Conservation (phyloP, 768 basidiomycete genomes). For the Tulasnella sp. region DNA sequence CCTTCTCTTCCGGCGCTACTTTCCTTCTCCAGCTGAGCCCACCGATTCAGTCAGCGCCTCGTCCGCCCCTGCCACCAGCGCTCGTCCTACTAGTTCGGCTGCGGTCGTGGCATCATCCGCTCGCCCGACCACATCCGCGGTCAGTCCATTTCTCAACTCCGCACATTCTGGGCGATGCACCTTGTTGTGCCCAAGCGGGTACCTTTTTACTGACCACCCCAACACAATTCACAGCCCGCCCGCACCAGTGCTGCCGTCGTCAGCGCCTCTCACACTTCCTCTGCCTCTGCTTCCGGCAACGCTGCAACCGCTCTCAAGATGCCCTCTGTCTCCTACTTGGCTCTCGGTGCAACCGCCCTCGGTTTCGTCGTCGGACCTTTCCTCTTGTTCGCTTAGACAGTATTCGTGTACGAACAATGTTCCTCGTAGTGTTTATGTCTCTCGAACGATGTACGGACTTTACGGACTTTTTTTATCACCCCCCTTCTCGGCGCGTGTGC, state of each 20-base stretch:
- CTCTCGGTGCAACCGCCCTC: not conserved
- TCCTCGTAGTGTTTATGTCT: not conserved
- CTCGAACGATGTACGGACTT: not conserved
- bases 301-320: not conserved
- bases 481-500: not conserved
- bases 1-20: too few species aligned
- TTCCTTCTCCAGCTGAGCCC: too few species aligned
- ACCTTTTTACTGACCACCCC: not conserved
- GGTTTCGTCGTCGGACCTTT: not conserved
- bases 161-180: not conserved
- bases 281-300: not conserved
- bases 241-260: not conserved
- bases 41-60: too few species aligned
- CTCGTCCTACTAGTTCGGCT: not conserved
- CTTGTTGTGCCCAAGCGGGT: not conserved
- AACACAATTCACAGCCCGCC: not conserved
- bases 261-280: not conserved
- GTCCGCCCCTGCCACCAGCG: too few species aligned
- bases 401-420: not conserved
- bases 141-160: not conserved
- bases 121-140: not conserved
- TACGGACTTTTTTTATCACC: not conserved
- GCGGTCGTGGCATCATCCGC: not conserved
- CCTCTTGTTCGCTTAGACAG: slow-evolving; percentile 1
- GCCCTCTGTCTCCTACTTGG: not conserved